Base-by-base conservation (phyloP, 1,284 basidiomycete genomes). In the Apiotrichum siamense region DNA sequence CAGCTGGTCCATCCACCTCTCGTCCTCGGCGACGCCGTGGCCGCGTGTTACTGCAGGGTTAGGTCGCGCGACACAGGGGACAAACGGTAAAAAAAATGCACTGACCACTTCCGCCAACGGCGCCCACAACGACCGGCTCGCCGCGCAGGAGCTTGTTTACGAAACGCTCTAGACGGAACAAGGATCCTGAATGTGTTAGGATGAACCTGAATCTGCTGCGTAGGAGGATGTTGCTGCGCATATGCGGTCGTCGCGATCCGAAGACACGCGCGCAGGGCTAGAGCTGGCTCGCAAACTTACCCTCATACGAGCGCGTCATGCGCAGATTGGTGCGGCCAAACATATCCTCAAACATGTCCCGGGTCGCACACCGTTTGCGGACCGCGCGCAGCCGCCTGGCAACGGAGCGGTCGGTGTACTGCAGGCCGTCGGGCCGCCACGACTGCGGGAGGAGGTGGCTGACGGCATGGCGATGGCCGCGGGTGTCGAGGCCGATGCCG, bases 61-160 rank as follows among this genome's bases (percentile, higher is more conserved):
- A 26, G 21, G 15, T 18, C 11, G 39, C 13, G 27, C 23, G 29
- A 44, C 18, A 13, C 13, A 7, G 9, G 35, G 29, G 7, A 35
- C 21, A 32, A 1, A 59, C 26, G 24, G 3, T 7, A 4, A 21
- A 44, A n/a, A n/a, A n/a, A n/a, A n/a, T n/a, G n/a, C n/a, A n/a
- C 69, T 36, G 43, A 73, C 72, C 62, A 57, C 70, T 72, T 0
- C 72, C 73, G 11, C 73, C 73, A 26, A 75, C 61, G 13, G 63
- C 60, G 4, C 66, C 59, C 0, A 73, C 54, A 2, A 59, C 65
- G 11, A 75, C 41, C 1, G 54, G 32, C 49, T 73, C 66, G 7
- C 72, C 72, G 24, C 65, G 57, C 2, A 73, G 47, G 1, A 59
- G 58, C 52, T 69, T 70, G 18, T 65, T 58, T 25, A 73, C 38